Percentiles rank a stretch among this genome's conserved stretches.
phyloP scores from a whole-genome alignment of 495 filamentous ascomycete species.

The Neurospora sp. region DNA sequence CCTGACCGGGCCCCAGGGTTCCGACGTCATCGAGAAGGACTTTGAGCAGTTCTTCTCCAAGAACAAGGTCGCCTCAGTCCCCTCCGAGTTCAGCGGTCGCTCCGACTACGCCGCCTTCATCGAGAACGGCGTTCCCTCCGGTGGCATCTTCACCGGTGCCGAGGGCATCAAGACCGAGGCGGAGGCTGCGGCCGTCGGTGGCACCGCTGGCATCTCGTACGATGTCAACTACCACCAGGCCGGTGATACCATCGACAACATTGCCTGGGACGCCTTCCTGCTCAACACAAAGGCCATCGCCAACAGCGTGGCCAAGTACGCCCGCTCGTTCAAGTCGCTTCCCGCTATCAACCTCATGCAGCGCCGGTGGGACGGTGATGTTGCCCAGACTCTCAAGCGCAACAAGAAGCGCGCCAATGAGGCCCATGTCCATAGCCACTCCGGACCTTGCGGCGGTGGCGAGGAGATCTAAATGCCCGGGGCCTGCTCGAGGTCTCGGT shows the following conservation, averaged over 20 bases:
- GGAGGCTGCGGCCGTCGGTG: conserved; percentile 49
- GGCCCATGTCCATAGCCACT: background rate
- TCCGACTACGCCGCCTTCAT: conserved; percentile 64
- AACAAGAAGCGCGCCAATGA: background rate
- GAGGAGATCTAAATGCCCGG: background rate
- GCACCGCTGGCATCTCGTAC: conserved; percentile 45
- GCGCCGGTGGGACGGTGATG: conserved; percentile 10
- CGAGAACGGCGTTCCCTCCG: conserved; percentile 49
- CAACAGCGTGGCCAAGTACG: conserved; percentile 53
- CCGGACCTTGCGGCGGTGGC: conserved; percentile 11
- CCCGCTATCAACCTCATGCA: conserved; percentile 6
- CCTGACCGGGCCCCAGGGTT: conserved; percentile 51
- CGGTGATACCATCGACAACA: conserved; percentile 49
- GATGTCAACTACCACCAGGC: conserved; percentile 55
- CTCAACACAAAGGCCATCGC: conserved; percentile 53
- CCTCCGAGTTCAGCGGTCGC: conserved; percentile 51
- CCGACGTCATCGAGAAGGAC: conserved; percentile 50
- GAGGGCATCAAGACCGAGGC: conserved; percentile 53
- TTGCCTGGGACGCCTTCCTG: conserved; percentile 49
- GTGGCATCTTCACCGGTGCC: conserved; percentile 61
- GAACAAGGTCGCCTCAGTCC: conserved; percentile 30
- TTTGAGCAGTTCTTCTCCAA: conserved; percentile 52
- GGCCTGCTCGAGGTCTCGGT: background rate
- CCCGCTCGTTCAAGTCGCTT: conserved; percentile 31
- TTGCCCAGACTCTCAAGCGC: conserved; percentile 5